Evolutionary conservation across 1,284 basidiomycete species (phyloP).

Genomic region (Trichosporon coremiiforme): DNA sequence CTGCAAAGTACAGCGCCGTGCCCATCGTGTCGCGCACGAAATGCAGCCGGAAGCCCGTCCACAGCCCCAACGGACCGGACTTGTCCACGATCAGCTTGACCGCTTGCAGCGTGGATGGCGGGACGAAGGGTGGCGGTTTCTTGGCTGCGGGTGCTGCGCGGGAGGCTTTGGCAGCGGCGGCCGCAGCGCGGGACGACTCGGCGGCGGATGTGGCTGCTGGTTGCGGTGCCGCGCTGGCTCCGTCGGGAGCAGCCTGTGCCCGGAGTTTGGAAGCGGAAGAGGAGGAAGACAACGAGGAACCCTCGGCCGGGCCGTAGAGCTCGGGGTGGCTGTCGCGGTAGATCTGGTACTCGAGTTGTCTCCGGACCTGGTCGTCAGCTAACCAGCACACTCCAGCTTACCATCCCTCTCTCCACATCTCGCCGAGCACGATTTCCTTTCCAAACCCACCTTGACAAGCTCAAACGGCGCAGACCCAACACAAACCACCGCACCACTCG

Average conservation of each 20-base stretch:
- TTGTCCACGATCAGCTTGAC: slow-evolving; percentile 46
- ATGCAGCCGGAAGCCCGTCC: slow-evolving; percentile 52
- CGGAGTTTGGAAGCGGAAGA: neutral
- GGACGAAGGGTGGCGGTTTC: slow-evolving; percentile 30
- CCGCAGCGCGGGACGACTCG: neutral
- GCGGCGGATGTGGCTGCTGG: slow-evolving; percentile 29
- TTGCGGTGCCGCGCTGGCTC: neutral
- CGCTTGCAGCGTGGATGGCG: slow-evolving; percentile 51
- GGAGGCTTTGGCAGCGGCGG: neutral
- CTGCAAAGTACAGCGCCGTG: slow-evolving; percentile 56
- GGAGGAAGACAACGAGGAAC: neutral
- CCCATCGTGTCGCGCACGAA: slow-evolving; percentile 55
- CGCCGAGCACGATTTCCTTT: no score
- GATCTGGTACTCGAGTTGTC: slow-evolving; percentile 93
- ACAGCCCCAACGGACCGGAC: slow-evolving; percentile 44
- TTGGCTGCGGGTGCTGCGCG: neutral
- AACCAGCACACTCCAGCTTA: neutral
- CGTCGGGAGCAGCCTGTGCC: neutral
- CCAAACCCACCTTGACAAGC: slow-evolving; percentile 76
- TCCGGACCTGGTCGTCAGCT: slow-evolving; percentile 65
- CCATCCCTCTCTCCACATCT: neutral
- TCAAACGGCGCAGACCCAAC: slow-evolving; percentile 81
- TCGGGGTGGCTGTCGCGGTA: slow-evolving; percentile 50
- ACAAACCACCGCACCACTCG: slow-evolving; percentile 54
- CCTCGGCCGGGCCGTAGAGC: slow-evolving; percentile 29